phyloP scores from a whole-genome alignment of 768 basidiomycete genomes.

The Tylopilus rubrobrunneus region DNA sequence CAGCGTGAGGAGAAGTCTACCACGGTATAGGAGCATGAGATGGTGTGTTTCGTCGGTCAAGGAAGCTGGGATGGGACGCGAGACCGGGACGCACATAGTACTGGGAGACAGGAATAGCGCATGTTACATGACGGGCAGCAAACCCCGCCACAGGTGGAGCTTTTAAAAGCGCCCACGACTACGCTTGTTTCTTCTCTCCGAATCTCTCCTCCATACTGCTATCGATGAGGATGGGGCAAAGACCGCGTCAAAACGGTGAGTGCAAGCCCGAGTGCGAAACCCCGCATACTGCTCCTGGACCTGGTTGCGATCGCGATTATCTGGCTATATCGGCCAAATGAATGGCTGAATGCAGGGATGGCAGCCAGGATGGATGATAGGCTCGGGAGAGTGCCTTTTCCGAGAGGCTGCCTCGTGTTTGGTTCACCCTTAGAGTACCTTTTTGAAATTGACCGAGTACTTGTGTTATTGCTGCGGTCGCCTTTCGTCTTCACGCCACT shows the following conservation, averaged over 20 bases:
- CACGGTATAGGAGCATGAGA: not conserved
- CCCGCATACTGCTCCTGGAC: not conserved
- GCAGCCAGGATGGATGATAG: not conserved
- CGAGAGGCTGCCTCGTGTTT: not conserved
- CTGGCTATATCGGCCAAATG: not conserved
- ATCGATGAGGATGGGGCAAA: not conserved
- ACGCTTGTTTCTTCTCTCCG: not conserved
- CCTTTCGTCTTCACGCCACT: not conserved
- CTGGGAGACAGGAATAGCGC: not conserved
- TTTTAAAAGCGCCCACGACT: not conserved
- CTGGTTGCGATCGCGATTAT: not conserved
- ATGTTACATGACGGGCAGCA: not conserved
- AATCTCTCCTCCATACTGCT: not conserved
- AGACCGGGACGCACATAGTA: not conserved
- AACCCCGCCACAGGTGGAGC: not conserved
- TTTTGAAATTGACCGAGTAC: not conserved
- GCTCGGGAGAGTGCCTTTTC: not conserved
- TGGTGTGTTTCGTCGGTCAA: not conserved
- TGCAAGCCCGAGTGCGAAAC: not conserved
- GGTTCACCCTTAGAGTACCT: not conserved
- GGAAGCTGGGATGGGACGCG: not conserved
- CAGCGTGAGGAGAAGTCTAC: not conserved
- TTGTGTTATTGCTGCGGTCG: not conserved
- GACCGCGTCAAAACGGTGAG: not conserved
- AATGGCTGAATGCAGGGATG: not conserved